These are phyloP conservation scores for Fusarium tuaranense DNA, from an alignment of 2,329 filamentous ascomycete species.

Conservation along the genomic window DNA sequence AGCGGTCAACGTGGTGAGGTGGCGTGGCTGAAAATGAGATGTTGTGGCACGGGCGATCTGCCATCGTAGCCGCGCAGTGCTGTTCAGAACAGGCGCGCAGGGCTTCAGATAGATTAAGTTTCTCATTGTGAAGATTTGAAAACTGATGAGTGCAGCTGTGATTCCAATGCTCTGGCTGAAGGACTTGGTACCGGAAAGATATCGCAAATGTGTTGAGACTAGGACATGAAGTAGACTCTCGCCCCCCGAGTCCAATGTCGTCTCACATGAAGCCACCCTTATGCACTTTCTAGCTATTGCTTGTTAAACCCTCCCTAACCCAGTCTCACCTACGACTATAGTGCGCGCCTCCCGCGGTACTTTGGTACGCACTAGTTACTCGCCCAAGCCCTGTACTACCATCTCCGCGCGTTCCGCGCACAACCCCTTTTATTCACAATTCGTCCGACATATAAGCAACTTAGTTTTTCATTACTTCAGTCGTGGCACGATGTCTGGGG, in stretches of 20 bases:
- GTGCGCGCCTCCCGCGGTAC: neutral
- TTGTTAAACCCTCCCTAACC: neutral
- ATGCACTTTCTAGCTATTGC: neutral
- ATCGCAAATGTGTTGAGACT: neutral
- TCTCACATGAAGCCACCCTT: neutral
- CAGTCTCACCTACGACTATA: neutral
- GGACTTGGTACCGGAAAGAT: neutral
- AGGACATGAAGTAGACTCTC: too few species aligned
- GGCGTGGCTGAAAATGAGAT: neutral
- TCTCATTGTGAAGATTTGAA: neutral
- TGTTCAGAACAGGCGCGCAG: neutral
- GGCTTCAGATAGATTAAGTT: neutral
- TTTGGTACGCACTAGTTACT: neutral
- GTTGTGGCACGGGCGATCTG: neutral
- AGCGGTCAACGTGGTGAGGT: neutral
- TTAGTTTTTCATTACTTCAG: neutral
- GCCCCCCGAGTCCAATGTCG: neutral
- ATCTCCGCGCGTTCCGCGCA: neutral
- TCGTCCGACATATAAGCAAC: neutral
- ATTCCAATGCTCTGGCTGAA: neutral
- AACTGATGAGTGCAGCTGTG: neutral
- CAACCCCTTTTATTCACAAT: neutral
- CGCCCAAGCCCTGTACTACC: neutral
- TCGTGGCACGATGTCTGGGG: too few species aligned
- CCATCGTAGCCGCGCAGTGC: neutral